Base-by-base conservation (phyloP, 306 rosid species). In the Albizia julibrissin region DNA sequence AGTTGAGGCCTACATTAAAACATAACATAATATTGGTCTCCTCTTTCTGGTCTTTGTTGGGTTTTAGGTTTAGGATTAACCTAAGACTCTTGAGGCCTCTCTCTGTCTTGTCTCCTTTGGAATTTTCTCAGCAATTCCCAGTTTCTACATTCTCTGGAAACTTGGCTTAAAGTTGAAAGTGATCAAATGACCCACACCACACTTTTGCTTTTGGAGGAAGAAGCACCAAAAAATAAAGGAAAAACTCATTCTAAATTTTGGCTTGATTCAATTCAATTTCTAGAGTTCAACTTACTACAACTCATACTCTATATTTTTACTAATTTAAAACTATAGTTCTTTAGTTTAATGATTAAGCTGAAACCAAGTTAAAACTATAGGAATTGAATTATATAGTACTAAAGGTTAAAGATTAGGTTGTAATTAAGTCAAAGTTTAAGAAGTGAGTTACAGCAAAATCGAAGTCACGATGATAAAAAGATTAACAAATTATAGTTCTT, bases 261-360 rank as follows among this genome's bases (percentile, higher is more conserved):
- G 1, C 58, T 18, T 19, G 5, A 0, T 6, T 0, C 0, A 14
- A 18, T 0, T 50, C 10, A 12, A 0, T 46, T 10, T 50, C 4
- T 46, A 10, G 14, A 46, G 5, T 11, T 46, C 3, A 46, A 46
- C 14, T 0, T 15, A 46, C 1, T 46, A 46, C 1, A 47, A 47
- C 6, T 47, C 5, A 14, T 14, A 10, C 1, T 47, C 4, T 14
- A 47, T 16, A 2, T 0, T 12, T 47, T 47, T 47, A 47, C 4
- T 47, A 14, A 14, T 47, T 47, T 47, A 12, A 46, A 44, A 44
- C 12, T 3, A 1, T 12, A 3, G 34, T 33, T 33, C 34, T 33
- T 33, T 33, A 3, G 34, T 33, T 33, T 33, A 40, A 6, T 1
- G 0, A 10, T 43, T 43, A 11, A 43, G 10, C 1, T 43, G 10